Evolutionary conservation across 495 filamentous ascomycete species (phyloP).

Genomic region (Hypoxylon perforatum): DNA sequence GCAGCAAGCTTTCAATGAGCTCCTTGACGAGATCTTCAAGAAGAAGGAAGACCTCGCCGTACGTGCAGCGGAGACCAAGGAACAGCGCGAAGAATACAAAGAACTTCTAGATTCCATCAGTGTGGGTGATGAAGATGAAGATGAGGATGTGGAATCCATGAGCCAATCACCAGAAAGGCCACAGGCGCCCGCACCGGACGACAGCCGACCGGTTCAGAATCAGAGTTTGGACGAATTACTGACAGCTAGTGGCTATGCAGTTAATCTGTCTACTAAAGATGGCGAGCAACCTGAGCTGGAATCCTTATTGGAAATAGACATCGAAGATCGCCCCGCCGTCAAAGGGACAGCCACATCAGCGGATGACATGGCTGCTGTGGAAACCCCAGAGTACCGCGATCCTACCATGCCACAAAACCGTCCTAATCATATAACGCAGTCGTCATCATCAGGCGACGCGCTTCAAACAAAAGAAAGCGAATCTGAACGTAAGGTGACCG

Average conservation of each 20-base stretch:
- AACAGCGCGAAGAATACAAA: slow-evolving; percentile 68
- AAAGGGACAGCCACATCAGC: neutral
- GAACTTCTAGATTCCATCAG: slow-evolving; percentile 59
- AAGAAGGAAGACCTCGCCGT: slow-evolving; percentile 81
- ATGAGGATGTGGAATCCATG: slow-evolving; percentile 8
- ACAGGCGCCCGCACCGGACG: slow-evolving; percentile 19
- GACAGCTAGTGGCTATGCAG: slow-evolving; percentile 60
- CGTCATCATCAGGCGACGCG: slow-evolving; percentile 9
- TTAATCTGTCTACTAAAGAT: slow-evolving; percentile 44
- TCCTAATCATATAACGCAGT: slow-evolving; percentile 55
- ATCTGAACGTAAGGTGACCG: neutral
- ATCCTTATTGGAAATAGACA: neutral
- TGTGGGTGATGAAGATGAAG: slow-evolving; percentile 49
- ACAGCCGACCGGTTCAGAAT: slow-evolving; percentile 40
- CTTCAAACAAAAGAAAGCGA: slow-evolving; percentile 13
- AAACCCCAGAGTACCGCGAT: slow-evolving; percentile 56
- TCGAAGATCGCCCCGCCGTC: neutral
- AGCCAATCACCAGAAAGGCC: slow-evolving; percentile 25
- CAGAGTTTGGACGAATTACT: slow-evolving; percentile 62
- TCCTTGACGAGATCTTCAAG: slow-evolving; percentile 87
- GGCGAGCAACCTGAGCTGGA: slow-evolving; percentile 27
- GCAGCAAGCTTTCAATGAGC: slow-evolving; percentile 90
- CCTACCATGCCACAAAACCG: slow-evolving; percentile 79
- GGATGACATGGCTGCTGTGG: neutral
- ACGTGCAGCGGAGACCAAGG: slow-evolving; percentile 70